Conservation (phyloP, 148 eudicot species). For the Heliamphora exappendiculata region DNA sequence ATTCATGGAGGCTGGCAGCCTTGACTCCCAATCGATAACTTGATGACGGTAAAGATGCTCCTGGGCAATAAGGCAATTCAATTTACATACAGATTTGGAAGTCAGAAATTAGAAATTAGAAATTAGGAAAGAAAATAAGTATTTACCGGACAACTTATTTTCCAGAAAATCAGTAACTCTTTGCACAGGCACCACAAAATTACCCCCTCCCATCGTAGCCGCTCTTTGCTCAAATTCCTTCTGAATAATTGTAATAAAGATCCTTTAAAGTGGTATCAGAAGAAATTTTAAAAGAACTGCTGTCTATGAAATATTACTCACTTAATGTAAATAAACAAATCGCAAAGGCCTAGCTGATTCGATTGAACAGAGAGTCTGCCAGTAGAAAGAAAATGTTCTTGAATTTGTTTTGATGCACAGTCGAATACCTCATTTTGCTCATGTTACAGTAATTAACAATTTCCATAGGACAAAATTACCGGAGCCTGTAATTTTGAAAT, state of each 20-base stretch:
- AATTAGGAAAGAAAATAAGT: neutral
- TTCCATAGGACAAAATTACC: too few relatives aligned
- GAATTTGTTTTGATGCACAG: neutral
- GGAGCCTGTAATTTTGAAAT: too few relatives aligned
- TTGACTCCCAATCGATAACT: slow-evolving; percentile 90
- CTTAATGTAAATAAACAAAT: neutral
- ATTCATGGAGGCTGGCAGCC: slow-evolving; percentile 74
- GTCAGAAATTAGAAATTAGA: neutral
- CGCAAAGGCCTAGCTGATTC: neutral
- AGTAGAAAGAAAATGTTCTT: neutral
- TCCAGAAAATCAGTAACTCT: slow-evolving; percentile 74
- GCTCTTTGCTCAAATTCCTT: slow-evolving; percentile 78
- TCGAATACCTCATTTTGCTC: too few relatives aligned
- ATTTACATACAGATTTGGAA: neutral
- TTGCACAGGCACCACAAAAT: slow-evolving; percentile 90
- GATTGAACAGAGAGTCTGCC: neutral
- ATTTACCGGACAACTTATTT: slow-evolving; percentile 63
- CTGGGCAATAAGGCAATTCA: slow-evolving; percentile 31
- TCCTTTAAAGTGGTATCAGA: neutral
- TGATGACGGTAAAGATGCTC: slow-evolving; percentile 55
- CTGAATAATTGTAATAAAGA: slow-evolving; percentile 21
- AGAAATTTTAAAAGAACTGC: neutral
- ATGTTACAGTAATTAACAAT: too few relatives aligned
- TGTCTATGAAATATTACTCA: neutral
- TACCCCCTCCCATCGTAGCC: slow-evolving; percentile 91